Percentiles rank a stretch among this genome's conserved stretches.
These are phyloP conservation scores for Trichoderma aggressivum DNA, from an alignment of 2,329 filamentous ascomycete species.

Conservation along the genomic window DNA sequence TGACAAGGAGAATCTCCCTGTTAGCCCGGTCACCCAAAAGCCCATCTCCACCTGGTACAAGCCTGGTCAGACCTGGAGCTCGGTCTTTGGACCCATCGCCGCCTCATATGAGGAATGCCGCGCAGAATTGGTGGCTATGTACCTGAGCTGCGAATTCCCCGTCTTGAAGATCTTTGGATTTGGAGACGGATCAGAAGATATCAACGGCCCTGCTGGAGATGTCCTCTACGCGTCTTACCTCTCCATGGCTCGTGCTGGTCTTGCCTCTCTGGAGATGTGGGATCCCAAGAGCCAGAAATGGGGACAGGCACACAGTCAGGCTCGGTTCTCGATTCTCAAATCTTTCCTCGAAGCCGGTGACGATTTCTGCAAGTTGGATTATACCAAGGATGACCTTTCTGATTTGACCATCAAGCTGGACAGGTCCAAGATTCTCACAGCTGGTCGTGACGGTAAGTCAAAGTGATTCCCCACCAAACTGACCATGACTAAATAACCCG, in stretches of 20 bases:
- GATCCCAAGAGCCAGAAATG: constrained; percentile 87
- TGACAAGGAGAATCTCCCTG: constrained; percentile 73
- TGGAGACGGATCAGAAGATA: constrained; percentile 70
- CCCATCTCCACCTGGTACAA: constrained; percentile 84
- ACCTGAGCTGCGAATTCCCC: constrained; percentile 80
- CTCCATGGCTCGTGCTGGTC: constrained; percentile 88
- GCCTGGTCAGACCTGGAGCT: constrained; percentile 91
- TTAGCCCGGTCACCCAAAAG: constrained; percentile 74
- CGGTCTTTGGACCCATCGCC: constrained; percentile 83
- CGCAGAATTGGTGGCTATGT: constrained; percentile 92
- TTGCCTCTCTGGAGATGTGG: constrained; percentile 89
- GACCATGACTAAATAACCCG: constrained; percentile 24
- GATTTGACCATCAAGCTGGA: constrained; percentile 82
- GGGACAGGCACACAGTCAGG: constrained; percentile 91
- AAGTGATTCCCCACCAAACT: not conserved
- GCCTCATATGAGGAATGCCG: constrained; percentile 93
- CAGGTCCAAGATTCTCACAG: constrained; percentile 78
- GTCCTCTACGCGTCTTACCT: constrained; percentile 87
- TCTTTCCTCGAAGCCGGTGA: constrained; percentile 84
- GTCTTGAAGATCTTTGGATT: constrained; percentile 91
- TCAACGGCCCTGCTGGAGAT: constrained; percentile 75
- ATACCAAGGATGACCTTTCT: constrained; percentile 68
- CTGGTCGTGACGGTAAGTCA: constrained; percentile 63
- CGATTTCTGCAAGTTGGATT: constrained; percentile 79
- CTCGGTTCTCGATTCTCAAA: constrained; percentile 80